Base-by-base conservation (phyloP, 23 red algal species). In the Agarophyton chilense region DNA sequence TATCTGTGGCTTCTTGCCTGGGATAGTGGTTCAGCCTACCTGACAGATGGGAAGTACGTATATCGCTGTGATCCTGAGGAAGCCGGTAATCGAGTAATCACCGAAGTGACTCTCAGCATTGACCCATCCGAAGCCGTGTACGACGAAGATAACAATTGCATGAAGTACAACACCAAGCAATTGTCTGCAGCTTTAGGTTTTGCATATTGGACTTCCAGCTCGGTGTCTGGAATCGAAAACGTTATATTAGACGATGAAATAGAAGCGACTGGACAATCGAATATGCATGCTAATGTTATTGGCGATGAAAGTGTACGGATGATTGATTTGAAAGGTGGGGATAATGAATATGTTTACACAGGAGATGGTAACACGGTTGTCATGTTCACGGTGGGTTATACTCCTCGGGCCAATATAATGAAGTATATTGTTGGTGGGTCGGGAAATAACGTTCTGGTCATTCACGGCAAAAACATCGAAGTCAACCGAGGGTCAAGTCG, bases 281-380 rank as follows among this genome's bases (percentile, higher is more conserved):
- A n/a, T n/a, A 45, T 72, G 7, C 41, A n/a, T 28, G 17, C 14
- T 24, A 11, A 45, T 11, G 65, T 72, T n/a, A 72, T 72, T 19
- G 65, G 65, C 43, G 65, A 72, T 25, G 40, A 45, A 6, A 41
- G 18, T 6, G 65, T 72, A 19, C 35, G 38, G 35, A 43, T 72
- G 28, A 72, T 72, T 10, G 65, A 72, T 72, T 12, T 72, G 4
- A 35, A 17, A 22, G 41, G 25, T 72, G 65, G 65, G 16, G 5
- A 72, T 32, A 72, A 72, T 43, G 65, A 72, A n/a, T 72, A 72
- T 45, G 40, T 41, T 2, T 72, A 72, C 36, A 72, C 34, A 35
- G 65, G 36, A 72, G 35, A 43, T 35, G 65, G 65, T 2, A 35
- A 72, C 28, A 72, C 65, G 10, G 35, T 72, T 33, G 65, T 72